Base-by-base conservation (phyloP, 2,329 filamentous ascomycete species). In the Cladosporium sp. region DNA sequence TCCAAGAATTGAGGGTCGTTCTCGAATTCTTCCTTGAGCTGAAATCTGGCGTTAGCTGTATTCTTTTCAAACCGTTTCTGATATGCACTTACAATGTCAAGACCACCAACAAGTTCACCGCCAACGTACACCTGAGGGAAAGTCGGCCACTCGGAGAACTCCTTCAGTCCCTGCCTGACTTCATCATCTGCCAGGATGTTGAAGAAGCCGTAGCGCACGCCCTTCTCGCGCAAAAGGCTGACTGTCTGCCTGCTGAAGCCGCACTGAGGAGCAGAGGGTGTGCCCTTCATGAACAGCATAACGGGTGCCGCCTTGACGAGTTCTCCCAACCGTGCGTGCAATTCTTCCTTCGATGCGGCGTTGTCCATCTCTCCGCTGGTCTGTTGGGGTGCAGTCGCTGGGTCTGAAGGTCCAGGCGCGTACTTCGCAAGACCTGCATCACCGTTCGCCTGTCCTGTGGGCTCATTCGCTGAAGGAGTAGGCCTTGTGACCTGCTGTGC, bases 271-370 rank as follows among this genome's bases (percentile, higher is more conserved):
- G 88, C 86, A 70, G 89, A 91, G 0, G 93, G 93, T 2, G 92
- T 96, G n/a, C 93, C 93, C 82, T 97, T 97, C 92, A 97, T 97
- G 80, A 99, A 99, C 31, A 99, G 84, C 95, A 99, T 99, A 35
- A 99, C 93, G 0, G 93, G 92, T 35, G 95, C 94, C 5, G 95
- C 95, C 82, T 94, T 96, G 71, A 98, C 94, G 40, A 99, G 85
- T 72, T 96, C 91, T 23, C 81, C 85, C 44, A 99, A 83, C 35
- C 94, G 86, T 78, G 90, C 89, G 78, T 92, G 89, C 63, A 99
- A 82, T 70, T 96, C 93, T 77, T 97, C 92, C 80, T 94, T 94
- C 59, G 85, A 85, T 61, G 69, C 65, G 35, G 67, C 70, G 59
- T 77, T 73, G 29, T 65, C 40, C 28, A 75, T 62, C 60, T 79